Percentiles rank a stretch among this genome's conserved stretches.
These are phyloP conservation scores for Alternaria sp. DNA, from an alignment of 2,329 filamentous ascomycete genomes.

Conservation along the genomic window DNA sequence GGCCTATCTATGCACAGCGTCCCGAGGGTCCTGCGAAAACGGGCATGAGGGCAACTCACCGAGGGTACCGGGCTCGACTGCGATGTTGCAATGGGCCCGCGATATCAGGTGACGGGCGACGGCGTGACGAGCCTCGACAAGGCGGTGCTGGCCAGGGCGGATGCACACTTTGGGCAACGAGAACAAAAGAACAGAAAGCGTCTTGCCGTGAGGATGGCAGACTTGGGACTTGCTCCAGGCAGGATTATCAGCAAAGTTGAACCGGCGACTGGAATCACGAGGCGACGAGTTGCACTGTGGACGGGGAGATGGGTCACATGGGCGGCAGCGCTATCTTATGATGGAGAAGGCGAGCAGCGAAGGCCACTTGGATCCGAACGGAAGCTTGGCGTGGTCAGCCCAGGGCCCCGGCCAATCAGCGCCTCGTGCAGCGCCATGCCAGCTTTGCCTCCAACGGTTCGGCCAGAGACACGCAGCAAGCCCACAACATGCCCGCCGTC, in stretches of 20 bases:
- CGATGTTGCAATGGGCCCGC: constrained; percentile 15
- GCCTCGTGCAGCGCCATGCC: constrained; percentile 15
- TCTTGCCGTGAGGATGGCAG: constrained; percentile 10
- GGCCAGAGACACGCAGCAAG: too few species aligned
- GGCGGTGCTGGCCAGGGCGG: not conserved
- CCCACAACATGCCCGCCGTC: too few species aligned
- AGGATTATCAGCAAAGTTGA: constrained; percentile 12
- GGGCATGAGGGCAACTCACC: constrained; percentile 14
- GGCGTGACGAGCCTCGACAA: not conserved
- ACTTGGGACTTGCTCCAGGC: constrained; percentile 1
- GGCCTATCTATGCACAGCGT: not conserved
- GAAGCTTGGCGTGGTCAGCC: constrained; percentile 12
- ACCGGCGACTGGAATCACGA: constrained; percentile 20
- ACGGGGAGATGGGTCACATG: constrained; percentile 18
- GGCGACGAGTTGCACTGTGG: constrained; percentile 11
- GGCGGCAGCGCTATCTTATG: constrained; percentile 14
- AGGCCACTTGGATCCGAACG: constrained; percentile 10
- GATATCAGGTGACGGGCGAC: constrained; percentile 14
- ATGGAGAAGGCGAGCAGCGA: constrained; percentile 7
- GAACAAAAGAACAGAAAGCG: constrained; percentile 7
- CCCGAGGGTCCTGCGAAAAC: not conserved
- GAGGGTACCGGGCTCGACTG: constrained; percentile 3
- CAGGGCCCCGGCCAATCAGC: constrained; percentile 19
- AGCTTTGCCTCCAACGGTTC: constrained; percentile 16
- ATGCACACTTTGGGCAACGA: constrained; percentile 4